Percentiles rank a stretch among this genome's conserved stretches.
phyloP scores from a whole-genome alignment of 208 protist genomes.

The Acanthamoeba lenticulata region DNA sequence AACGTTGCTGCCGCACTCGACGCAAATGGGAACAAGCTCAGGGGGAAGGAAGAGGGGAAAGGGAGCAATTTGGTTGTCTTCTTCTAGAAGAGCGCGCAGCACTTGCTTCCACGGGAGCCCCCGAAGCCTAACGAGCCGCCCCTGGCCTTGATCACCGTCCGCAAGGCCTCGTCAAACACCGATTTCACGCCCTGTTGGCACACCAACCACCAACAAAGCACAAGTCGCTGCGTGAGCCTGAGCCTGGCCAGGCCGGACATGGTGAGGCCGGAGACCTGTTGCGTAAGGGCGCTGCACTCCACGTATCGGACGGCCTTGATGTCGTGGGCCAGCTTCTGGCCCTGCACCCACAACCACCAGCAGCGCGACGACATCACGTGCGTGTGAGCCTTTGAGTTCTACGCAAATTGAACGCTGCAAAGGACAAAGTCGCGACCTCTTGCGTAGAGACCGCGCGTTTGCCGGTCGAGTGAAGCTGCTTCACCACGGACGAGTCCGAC shows the following conservation, averaged over 20 bases:
- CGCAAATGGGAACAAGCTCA: too few species aligned
- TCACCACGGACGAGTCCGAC: not conserved
- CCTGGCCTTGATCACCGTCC: not conserved
- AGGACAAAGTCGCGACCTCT: not conserved
- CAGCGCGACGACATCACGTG: not conserved
- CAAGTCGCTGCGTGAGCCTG: not conserved
- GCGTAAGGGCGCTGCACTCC: constrained; percentile 37
- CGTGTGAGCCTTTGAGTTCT: too few species aligned
- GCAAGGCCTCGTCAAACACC: constrained; percentile 29
- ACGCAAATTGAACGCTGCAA: not conserved
- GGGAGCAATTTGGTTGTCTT: not conserved
- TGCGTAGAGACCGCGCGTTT: constrained; percentile 24
- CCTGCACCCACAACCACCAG: not conserved
- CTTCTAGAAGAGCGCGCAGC: not conserved
- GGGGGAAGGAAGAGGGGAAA: not conserved
- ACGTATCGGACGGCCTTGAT: constrained; percentile 36
- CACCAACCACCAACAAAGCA: not conserved
- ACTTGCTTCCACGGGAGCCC: not conserved
- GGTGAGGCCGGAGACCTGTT: not conserved
- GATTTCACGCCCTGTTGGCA: not conserved
- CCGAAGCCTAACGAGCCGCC: not conserved
- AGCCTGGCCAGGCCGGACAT: not conserved
- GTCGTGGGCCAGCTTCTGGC: not conserved
- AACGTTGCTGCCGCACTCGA: too few species aligned
- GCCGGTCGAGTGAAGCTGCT: not conserved